phyloP scores from a whole-genome alignment of 163 green algal genomes.

The Trebouxia gelatinosa region DNA sequence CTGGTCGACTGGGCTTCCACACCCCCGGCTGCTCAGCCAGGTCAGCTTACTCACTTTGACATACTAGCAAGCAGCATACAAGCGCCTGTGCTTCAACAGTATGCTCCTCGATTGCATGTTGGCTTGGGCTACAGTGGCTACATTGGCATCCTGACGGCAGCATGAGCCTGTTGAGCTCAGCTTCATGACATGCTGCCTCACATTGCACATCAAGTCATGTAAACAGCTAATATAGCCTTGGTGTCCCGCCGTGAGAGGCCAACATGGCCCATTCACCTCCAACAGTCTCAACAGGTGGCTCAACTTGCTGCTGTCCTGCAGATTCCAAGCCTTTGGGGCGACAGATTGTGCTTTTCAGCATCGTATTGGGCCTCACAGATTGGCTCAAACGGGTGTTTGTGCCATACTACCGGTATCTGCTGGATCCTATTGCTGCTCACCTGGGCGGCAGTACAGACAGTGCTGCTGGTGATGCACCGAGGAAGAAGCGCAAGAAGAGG shows the following conservation, averaged over 20 bases:
- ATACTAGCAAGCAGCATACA: too few relatives aligned
- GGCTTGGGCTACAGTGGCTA: too few relatives aligned
- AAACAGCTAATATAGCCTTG: neutral
- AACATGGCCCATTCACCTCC: too few relatives aligned
- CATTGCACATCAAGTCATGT: neutral
- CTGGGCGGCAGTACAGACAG: conserved; percentile 41
- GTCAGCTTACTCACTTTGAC: too few relatives aligned
- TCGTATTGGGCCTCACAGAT: conserved; percentile 54
- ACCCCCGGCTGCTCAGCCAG: conserved; percentile 8
- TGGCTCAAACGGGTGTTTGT: conserved; percentile 76
- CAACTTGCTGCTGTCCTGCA: conserved; percentile 22
- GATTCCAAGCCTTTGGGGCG: conserved; percentile 40
- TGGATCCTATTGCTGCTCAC: conserved; percentile 54
- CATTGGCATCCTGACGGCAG: too few relatives aligned
- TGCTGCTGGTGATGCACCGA: neutral
- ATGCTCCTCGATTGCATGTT: too few relatives aligned
- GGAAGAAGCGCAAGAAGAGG: conserved; percentile 61
- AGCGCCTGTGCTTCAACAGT: too few relatives aligned
- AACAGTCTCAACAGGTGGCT: too few relatives aligned
- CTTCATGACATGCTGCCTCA: too few relatives aligned
- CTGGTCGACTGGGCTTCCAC: conserved; percentile 74
- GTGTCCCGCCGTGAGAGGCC: too few relatives aligned
- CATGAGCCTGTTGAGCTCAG: too few relatives aligned
- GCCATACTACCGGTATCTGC: conserved; percentile 79
- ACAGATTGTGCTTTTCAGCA: conserved; percentile 56